Percentiles rank a stretch among this genome's conserved stretches.
These are phyloP conservation scores for Cladophialophora carrionii DNA, from an alignment of 2,329 filamentous ascomycete species.

Conservation along the genomic window DNA sequence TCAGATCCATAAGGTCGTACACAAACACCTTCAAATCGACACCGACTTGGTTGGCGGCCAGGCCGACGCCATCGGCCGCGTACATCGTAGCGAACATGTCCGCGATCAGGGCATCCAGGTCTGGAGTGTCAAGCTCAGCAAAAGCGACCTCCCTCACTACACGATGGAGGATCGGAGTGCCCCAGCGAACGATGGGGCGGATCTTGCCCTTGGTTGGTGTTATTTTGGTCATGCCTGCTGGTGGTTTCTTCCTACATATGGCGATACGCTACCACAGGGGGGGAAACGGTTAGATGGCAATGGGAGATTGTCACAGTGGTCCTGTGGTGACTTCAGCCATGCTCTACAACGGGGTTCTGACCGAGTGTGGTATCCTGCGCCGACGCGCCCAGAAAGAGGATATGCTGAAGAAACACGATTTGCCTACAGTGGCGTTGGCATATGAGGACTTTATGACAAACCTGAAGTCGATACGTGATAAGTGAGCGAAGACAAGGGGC, in stretches of 20 bases:
- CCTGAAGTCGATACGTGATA: no score
- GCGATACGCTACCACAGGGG: not conserved
- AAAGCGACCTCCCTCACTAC: not conserved
- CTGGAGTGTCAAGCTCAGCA: not conserved
- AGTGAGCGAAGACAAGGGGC: no score
- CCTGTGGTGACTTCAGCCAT: not conserved
- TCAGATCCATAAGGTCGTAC: constrained; percentile 5
- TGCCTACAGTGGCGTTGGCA: not conserved
- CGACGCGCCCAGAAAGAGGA: not conserved
- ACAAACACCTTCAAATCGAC: constrained; percentile 16
- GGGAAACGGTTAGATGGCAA: not conserved
- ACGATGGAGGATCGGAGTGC: constrained; percentile 13
- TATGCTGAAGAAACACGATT: not conserved
- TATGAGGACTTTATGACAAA: not conserved
- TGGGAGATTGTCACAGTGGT: not conserved
- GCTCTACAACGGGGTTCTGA: not conserved
- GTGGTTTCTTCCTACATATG: not conserved
- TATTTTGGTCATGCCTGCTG: not conserved
- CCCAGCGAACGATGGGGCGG: constrained; percentile 13
- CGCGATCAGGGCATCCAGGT: constrained; percentile 4
- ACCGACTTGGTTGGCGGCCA: constrained; percentile 17
- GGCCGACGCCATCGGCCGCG: constrained; percentile 9
- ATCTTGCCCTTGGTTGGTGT: not conserved
- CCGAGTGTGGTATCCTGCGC: not conserved
- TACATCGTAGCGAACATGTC: constrained; percentile 21